phyloP scores from a whole-genome alignment of 2,329 filamentous ascomycete genomes.

The Aspergillus carbonarius region DNA sequence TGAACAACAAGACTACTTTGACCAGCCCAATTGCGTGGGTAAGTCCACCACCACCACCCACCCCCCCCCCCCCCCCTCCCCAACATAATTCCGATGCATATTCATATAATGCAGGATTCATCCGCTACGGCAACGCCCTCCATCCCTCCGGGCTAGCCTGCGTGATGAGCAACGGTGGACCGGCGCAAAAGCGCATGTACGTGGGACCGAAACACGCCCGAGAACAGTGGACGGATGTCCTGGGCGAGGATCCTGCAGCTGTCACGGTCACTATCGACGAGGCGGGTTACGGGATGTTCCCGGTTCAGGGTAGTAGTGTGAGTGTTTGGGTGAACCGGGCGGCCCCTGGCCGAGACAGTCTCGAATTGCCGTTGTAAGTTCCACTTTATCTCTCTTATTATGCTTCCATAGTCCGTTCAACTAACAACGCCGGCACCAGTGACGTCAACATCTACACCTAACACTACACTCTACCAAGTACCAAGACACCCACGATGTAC shows the following conservation, averaged over 20 bases:
- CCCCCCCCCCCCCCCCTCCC: no score
- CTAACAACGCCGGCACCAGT: neutral
- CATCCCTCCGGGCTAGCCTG: slow-evolving; percentile 55
- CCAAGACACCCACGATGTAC: no score
- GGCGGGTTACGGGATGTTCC: slow-evolving; percentile 60
- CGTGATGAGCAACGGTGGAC: slow-evolving; percentile 55
- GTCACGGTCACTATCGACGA: slow-evolving; percentile 54
- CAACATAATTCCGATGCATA: neutral
- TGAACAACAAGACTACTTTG: slow-evolving; percentile 10
- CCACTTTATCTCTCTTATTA: neutral
- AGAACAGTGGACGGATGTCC: slow-evolving; percentile 63
- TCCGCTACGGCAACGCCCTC: slow-evolving; percentile 52
- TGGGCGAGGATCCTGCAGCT: slow-evolving; percentile 53
- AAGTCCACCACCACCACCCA: neutral
- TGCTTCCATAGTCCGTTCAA: neutral
- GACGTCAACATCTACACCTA: neutral
- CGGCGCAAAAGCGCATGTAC: slow-evolving; percentile 57
- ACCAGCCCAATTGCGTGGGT: slow-evolving; percentile 5
- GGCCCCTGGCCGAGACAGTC: slow-evolving; percentile 30
- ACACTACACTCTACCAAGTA: no score
- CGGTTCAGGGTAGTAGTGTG: slow-evolving; percentile 54
- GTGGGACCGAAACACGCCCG: slow-evolving; percentile 59
- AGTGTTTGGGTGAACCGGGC: slow-evolving; percentile 61
- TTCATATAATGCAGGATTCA: slow-evolving; percentile 42
- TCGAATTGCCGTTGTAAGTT: slow-evolving; percentile 2